Evolutionary conservation across 345 rosid genomes (phyloP).

Genomic region (Syzygium grande): DNA sequence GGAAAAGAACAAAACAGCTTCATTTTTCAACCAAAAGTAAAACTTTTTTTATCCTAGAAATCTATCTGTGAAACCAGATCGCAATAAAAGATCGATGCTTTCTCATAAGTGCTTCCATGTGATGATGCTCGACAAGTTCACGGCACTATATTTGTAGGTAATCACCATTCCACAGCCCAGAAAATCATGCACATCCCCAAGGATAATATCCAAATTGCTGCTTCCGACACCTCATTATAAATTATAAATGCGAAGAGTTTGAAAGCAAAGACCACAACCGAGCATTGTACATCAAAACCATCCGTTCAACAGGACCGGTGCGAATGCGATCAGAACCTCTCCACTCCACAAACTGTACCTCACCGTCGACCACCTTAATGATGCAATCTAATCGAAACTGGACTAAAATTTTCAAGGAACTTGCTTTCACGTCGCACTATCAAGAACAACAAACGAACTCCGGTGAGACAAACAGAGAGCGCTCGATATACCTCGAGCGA

Average conservation of each 20-base stretch:
- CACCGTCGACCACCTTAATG: background rate
- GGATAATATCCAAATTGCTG: background rate
- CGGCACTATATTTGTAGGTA: background rate
- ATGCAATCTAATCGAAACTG: background rate
- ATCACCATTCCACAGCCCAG: background rate
- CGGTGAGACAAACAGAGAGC: background rate
- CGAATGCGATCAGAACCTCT: background rate
- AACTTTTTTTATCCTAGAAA: background rate
- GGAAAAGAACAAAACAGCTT: background rate
- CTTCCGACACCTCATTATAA: background rate
- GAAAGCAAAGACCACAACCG: background rate
- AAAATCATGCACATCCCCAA: background rate
- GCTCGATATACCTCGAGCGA: conserved; percentile 48
- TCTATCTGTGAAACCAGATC: background rate
- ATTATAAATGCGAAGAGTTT: background rate
- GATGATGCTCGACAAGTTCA: background rate
- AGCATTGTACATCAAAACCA: background rate
- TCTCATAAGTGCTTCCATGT: background rate
- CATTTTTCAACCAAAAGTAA: background rate
- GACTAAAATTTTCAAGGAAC: background rate
- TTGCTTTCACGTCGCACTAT: background rate
- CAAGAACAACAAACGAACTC: background rate
- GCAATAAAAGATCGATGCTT: background rate
- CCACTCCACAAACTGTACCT: background rate
- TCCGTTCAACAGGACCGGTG: background rate